Base-by-base conservation (phyloP, 2,329 filamentous ascomycete genomes). In the Teratosphaeria epicoccoides region DNA sequence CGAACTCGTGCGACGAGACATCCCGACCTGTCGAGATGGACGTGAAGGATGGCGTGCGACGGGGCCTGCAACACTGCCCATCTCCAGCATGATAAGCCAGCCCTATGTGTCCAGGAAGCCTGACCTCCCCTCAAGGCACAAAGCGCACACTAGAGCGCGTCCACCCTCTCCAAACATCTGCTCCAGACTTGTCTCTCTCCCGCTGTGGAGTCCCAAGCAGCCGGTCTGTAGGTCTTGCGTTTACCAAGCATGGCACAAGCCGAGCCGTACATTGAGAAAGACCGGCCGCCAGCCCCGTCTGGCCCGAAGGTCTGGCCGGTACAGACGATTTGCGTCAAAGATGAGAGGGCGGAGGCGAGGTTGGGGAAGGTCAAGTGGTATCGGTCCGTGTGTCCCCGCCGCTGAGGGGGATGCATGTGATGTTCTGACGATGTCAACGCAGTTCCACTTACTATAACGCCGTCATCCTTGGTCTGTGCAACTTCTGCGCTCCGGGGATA, bases 391-490 rank as follows among this genome's bases (percentile, higher is more conserved):
- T n/a, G n/a, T n/a, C n/a, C n/a, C n/a, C n/a, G n/a, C n/a, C n/a
- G n/a, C n/a, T n/a, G n/a, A n/a, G n/a, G n/a, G n/a, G n/a, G n/a
- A n/a, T n/a, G n/a, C n/a, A n/a, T n/a, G n/a, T n/a, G n/a, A n/a
- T n/a, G n/a, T n/a, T n/a, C n/a, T n/a, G n/a, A n/a, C n/a, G n/a
- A n/a, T n/a, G n/a, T n/a, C n/a, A n/a, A n/a, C n/a, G n/a, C 62
- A 79, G 82, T 24, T 84, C 82, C 1, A 85, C 84, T 0, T 83
- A 84, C 58, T 88, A 80, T 70, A 87, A 88, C 69, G 82, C 84
- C 49, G 77, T 82, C 26, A 78, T 88, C 37, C 76, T 88, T 1
- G 84, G 85, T 0, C 66, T 87, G 9, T 86, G 82, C 68, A 86
- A 85, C 61, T 79, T 88, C 55, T 73, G 81, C 1, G 83, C 84